Evolutionary conservation across 2,329 filamentous ascomycete species (phyloP), one percentile per base, ranked within the genome.

Genomic region (Aspergillus sp.): DNA sequence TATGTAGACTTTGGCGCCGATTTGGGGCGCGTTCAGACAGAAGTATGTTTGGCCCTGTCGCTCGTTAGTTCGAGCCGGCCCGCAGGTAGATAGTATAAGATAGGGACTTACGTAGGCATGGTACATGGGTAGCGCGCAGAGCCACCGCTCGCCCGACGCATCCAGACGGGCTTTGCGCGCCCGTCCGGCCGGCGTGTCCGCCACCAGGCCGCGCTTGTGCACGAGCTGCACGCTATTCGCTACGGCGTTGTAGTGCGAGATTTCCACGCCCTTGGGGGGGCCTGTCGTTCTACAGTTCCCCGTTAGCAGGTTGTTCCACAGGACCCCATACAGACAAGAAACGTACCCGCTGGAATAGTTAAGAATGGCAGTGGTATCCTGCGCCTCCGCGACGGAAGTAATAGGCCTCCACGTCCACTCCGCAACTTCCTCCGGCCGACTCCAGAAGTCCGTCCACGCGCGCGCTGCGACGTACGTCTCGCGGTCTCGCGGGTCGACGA

Each of bases 291-390:
- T 52, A 48, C n/a, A 38, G 14, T 4, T 20, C 13, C 19, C 13
- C 6, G 24, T 51, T 32, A 47, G 36, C 13, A 38, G 1, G 16
- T 2, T 1, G 1, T 7, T 22, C 22, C 5, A 22, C 2, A 22
- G 2, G 20, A 22, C 20, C 4, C 22, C 5, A 22, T 7, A 22
- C 3, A 22, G 22, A 2, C 9, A 16, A 8, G 10, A 14, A 17
- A 41, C 45, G 5, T 11, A 52, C 50, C 50, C 51, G 41, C 51
- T 53, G 24, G 51, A 53, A 30, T 53, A 53, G 33, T 53, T 53
- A 9, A 53, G 36, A 4, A 53, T 46, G 1, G 51, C 51, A 1
- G 51, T 53, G 20, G 46, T 53, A 7, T 22, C 42, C 22, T 32
- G 19, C 3, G 51, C 51, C 30, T 53, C 47, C 14, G 45, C 24